phyloP scores from a whole-genome alignment of 352 stramenopile genomes.

The Elongisporangium prolatum region DNA sequence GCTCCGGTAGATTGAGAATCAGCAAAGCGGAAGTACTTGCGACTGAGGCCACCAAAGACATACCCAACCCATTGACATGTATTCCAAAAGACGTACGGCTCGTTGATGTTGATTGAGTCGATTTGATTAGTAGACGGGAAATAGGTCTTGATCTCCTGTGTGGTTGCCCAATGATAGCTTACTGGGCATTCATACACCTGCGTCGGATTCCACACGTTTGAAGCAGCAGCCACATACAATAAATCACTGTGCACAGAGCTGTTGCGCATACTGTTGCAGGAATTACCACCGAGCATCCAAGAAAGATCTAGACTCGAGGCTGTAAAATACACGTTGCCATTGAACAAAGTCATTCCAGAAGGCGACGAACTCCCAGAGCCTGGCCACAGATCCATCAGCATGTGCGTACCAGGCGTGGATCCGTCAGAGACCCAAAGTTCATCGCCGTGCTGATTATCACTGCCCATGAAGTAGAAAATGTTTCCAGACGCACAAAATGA shows the following conservation, averaged over 20 bases:
- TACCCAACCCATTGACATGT: constrained; percentile 71
- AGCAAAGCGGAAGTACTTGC: constrained; percentile 69
- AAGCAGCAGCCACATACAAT: constrained; percentile 51
- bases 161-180: constrained; percentile 67
- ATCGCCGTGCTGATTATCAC: constrained; percentile 29
- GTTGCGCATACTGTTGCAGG: constrained; percentile 39
- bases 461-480: constrained; percentile 44
- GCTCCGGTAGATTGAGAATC: constrained; percentile 57
- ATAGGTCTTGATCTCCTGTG: constrained; percentile 25
- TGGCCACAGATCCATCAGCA: constrained; percentile 61
- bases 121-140: constrained; percentile 6
- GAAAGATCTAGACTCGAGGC: constrained; percentile 55
- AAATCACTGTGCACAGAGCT: constrained; percentile 35
- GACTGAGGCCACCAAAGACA: constrained; percentile 31
- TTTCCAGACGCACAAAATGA: constrained; percentile 17
- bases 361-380: constrained; percentile 32
- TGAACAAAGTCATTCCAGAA: constrained; percentile 35
- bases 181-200: constrained; percentile 62
- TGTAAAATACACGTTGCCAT: constrained; percentile 57
- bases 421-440: constrained; percentile 74
- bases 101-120: constrained; percentile 7
- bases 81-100: constrained; percentile 65
- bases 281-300: constrained; percentile 25
- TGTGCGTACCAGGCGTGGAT: constrained; percentile 22
- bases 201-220: constrained; percentile 35